phyloP scores from a whole-genome alignment of 2,329 filamentous ascomycete genomes.

The Colletotrichum paranaense region DNA sequence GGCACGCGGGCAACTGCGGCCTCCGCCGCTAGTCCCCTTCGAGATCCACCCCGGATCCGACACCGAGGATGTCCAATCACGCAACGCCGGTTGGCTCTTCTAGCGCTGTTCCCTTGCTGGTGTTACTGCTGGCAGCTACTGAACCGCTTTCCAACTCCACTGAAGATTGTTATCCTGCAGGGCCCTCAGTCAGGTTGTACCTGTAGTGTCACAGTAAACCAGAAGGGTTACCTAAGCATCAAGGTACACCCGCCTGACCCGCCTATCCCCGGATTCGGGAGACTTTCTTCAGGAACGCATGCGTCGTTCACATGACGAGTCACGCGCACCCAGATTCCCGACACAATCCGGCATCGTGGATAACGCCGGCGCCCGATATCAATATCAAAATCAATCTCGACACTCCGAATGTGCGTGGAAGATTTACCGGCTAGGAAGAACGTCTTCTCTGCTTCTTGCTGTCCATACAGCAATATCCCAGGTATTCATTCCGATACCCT shows the following conservation, averaged over 20 bases:
- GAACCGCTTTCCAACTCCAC: slow-evolving; percentile 24
- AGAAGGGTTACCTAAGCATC: background rate
- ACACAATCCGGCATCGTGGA: background rate
- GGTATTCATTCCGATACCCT: too few relatives aligned
- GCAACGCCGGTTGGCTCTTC: background rate
- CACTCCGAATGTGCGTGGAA: too few relatives aligned
- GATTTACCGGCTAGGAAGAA: too few relatives aligned
- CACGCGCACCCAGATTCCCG: background rate
- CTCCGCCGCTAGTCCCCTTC: slow-evolving; percentile 3
- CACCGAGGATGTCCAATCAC: slow-evolving; percentile 15
- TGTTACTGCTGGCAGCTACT: slow-evolving; percentile 11
- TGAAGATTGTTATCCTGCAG: background rate
- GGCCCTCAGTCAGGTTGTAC: background rate
- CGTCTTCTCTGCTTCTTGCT: background rate
- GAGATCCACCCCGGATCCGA: slow-evolving; percentile 3
- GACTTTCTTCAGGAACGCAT: background rate
- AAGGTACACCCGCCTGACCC: background rate
- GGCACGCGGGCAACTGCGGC: slow-evolving; percentile 27
- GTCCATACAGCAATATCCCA: too few relatives aligned
- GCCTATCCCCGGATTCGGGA: background rate
- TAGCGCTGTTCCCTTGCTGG: slow-evolving; percentile 10
- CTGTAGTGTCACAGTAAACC: too few relatives aligned
- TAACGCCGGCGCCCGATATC: too few relatives aligned
- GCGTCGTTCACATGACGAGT: background rate
- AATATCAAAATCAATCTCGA: too few relatives aligned